Base-by-base conservation (phyloP, 441 rosid species). In the Erysimum cheiri region DNA sequence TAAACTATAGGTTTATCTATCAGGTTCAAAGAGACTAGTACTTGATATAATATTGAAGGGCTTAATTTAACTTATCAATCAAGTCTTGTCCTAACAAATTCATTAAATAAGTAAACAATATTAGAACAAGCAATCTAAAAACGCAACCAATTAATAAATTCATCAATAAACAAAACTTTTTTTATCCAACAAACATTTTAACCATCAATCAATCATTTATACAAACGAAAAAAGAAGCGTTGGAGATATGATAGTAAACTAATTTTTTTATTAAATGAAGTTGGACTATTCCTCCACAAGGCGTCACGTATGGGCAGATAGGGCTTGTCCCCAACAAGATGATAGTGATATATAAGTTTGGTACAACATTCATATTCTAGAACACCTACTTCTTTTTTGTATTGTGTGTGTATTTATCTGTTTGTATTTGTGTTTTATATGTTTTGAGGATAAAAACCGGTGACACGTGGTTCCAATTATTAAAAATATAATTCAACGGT, bases 1-100 rank as follows among this genome's bases (percentile, higher is more conserved):
- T 64, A 57, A 65, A 65, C 60, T 37, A 64, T 53, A 37, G 8
- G 29, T 50, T 32, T 59, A 58, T 73, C 24, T 32, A 50, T 31
- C 59, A 49, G 55, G 56, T 36, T 60, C 3, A 59, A 50, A 43
- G 31, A 48, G 13, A 22, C 22, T 40, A 37, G 14, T 10, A 52
- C 8, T 41, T 10, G 15, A 56, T 35, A 64, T 56, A 66, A 66
- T 37, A 40, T 50, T 37, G 31, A 62, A 6, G 14, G 64, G 24
- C 65, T 61, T 52, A 67, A 43, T 50, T 61, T 74, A 75, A 56
- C 70, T 47, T 75, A 69, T 69, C 60, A 47, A 62, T 62, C 54
- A 75, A 69, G 70, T 55, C 37, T 75, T 47, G 60, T 61, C 74
- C 74, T 69, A 69, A 69, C 66, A n/a, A 60, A 60, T 56, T 69